Base-by-base conservation (phyloP, 495 filamentous ascomycete species). In the Xeromyces bisporus region DNA sequence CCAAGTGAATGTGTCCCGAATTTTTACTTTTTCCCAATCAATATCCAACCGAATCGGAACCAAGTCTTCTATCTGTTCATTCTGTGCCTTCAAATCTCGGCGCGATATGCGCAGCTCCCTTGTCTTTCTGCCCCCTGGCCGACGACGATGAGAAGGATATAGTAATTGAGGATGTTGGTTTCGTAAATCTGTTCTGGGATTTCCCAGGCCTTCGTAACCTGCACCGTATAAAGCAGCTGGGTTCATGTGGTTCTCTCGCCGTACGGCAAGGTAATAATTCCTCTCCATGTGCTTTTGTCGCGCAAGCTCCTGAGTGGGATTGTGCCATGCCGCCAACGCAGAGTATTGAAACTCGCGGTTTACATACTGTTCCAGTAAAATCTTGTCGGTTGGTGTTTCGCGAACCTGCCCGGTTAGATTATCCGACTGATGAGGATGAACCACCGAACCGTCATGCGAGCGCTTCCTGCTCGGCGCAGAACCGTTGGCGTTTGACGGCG, bases 1-100 rank as follows among this genome's bases (percentile, higher is more conserved):
- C 82, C 85, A 97, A 12, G 89, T 97, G 44, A 97, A 94, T 6
- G 89, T 97, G 54, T 97, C 89, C 44, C 89, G 75, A 37, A 97
- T 70, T 56, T 92, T 87, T 41, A 94, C 71, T 56, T 91, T 91
- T 36, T 94, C 86, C 68, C 77, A 84, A 42, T 97, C 91, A 27
- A 96, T 82, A 39, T 97, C 89, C 26, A 97, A 58, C 23, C 89
- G 68, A 23, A 97, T 69, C 1, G 89, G 89, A 0, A 94, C 82
- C 35, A 97, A 60, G 42, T 93, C 80, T 47, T 97, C 89, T 11
- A 79, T 62, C 45, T 86, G 80, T 37, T 94, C 87, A 28, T 75
- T 81, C 53, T 96, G 89, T 21, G 72, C 67, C 41, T 72, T 72
- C 50, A 81, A 56, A 34, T 93, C 82, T 41, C 82, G 80, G 39